Base-by-base conservation (phyloP, 164 flowering plant genomes). In the Tinospora cordifolia region DNA sequence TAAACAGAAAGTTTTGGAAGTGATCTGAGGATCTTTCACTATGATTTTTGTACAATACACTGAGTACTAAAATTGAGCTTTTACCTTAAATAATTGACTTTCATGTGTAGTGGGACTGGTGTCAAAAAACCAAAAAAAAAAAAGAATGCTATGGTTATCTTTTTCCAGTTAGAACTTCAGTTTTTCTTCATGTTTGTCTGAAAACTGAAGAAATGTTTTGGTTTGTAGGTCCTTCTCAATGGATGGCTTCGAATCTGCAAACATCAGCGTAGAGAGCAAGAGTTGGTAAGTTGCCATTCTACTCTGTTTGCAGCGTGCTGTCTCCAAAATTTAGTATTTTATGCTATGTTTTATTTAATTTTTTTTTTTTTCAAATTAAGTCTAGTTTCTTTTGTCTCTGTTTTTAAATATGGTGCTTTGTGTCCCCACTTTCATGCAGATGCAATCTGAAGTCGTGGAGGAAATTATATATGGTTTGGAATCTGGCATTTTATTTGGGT, bases 401-500 rank as follows among this genome's bases (percentile, higher is more conserved):
- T 0, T 26, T 41, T 49, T 62, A 54, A 60, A 9, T 11, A 39
- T 57, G 14, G 0, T 40, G 19, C n/a, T 66, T 54, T 51, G 49
- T 68, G 15, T 38, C 66, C 51, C 67, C 26, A 36, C 64, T 68
- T 36, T 68, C 15, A 46, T 84, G 77, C 87, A 95, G 99, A 83
- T 90, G 89, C 92, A 95, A 72, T 89, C 87, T 76, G 97, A 90
- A 73, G 99, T 89, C 75, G 87, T 92, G 75, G 99, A 92, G 75
- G 99, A 95, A 78, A 89, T 95, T 30, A 92, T 95, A 72, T 90
- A 83, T 74, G 99, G 99, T 57, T 80, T 95, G 84, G 97, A 95
- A 81, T 90, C 99, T 34, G 99, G 99, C 79, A 89, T 95, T 75
- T 81, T 95, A 70, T 95, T 92, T 75, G 99, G 99, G 99, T 95